Evolutionary conservation across 768 basidiomycete genomes (phyloP).

Genomic region (Pleurotus giganteus): DNA sequence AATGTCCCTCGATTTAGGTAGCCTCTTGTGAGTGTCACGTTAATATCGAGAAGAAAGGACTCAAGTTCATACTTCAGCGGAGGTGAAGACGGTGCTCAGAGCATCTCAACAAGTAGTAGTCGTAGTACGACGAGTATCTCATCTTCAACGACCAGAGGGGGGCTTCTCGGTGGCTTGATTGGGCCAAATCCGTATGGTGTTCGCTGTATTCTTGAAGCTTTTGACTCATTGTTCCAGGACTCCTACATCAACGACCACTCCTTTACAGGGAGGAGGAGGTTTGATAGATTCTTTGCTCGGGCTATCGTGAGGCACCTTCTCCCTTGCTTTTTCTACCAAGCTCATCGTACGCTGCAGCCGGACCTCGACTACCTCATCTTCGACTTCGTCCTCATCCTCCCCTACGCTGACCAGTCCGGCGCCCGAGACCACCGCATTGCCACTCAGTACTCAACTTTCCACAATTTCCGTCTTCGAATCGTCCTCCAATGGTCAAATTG

Average conservation of each 20-base stretch:
- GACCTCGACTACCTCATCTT: conserved; percentile 14
- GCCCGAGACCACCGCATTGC: conserved; percentile 12
- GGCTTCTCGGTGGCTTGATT: not conserved
- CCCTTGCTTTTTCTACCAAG: not conserved
- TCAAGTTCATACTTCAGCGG: not conserved
- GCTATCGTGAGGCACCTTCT: not conserved
- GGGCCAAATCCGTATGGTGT: not conserved
- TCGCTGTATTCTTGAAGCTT: not conserved
- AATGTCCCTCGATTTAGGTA: conserved; percentile 1
- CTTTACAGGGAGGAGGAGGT: not conserved
- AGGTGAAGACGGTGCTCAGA: not conserved
- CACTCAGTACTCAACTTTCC: conserved; percentile 15
- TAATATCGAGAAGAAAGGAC: not conserved
- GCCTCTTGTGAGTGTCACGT: conserved; percentile 4
- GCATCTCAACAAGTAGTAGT: not conserved
- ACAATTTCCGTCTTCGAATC: conserved; percentile 17
- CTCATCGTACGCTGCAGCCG: not conserved
- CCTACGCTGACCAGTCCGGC: conserved; percentile 14
- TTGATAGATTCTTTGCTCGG: not conserved
- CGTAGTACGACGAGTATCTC: not conserved
- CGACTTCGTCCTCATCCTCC: conserved; percentile 13
- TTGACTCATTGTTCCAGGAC: not conserved
- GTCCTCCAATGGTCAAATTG: conserved; percentile 27
- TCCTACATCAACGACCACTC: not conserved
- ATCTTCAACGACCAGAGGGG: not conserved